Base-by-base conservation (phyloP, 176 grass and related monocot species). In the Thalia dealbata region DNA sequence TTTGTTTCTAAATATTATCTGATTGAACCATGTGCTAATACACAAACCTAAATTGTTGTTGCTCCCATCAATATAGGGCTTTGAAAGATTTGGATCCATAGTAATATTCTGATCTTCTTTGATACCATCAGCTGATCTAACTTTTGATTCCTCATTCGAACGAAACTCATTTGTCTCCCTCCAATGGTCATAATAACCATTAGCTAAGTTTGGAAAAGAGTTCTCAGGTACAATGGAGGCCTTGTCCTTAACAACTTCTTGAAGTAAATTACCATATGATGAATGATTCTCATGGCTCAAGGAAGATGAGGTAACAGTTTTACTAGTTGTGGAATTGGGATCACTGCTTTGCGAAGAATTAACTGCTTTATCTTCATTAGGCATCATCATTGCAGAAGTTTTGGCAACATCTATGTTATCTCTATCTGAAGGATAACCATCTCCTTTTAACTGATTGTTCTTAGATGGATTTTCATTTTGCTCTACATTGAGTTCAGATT, bases 151-250 rank as follows among this genome's bases (percentile, higher is more conserved):
- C 19, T 67, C 78, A 30, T 56, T 83, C 83, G 64, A 23, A 52
- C 3, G 60, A 35, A 62, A 64, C 28, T 51, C 69, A 78, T 7
- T 56, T 23, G 84, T 78, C 1, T 84, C 79, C 81, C 81, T 91
- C 88, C 62, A 86, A 25, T 87, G 78, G 54, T 99, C 85, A 69
- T 91, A 81, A 79, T 89, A 91, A 69, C 95, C 95, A 91, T 95
- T 99, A 78, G 83, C 81, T 69, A 91, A 75, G 29, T 86, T 80
- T 7, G 90, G 80, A 48, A 73, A 86, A 75, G 83, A 78, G 73
- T 73, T 92, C 35, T 81, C 83, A 75, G 81, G 81, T 56, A 86
- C 82, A 61, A 78, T 84, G 38, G 35, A 72, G 61, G 64, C 75
- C n/a, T 67, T 86, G 9, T 86, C n/a, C n/a, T n/a, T n/a, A n/a